phyloP scores from a whole-genome alignment of 306 rosid genomes.

The Quercus berberidifolia region DNA sequence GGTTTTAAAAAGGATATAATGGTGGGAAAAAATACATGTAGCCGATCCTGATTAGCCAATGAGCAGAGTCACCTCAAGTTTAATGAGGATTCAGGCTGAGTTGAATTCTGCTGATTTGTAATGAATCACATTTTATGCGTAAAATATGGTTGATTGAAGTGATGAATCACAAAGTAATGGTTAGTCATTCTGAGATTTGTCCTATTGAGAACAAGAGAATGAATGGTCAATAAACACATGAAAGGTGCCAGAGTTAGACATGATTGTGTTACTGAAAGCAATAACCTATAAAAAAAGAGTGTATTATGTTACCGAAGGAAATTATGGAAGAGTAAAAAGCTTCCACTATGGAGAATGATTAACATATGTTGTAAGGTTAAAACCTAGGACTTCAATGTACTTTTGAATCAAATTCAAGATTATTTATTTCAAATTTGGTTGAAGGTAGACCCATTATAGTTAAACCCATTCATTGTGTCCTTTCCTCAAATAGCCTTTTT shows the following conservation, averaged over 20 bases:
- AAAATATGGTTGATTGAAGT: neutral
- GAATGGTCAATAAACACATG: neutral
- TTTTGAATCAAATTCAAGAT: neutral
- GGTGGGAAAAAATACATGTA: no score
- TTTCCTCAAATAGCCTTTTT: neutral
- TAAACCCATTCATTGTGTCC: neutral
- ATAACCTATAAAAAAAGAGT: neutral
- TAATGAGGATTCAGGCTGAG: no score
- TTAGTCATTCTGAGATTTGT: neutral
- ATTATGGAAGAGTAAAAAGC: neutral
- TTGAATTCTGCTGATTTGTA: neutral
- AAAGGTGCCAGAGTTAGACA: neutral
- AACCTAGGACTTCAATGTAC: neutral
- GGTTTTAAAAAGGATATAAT: neutral
- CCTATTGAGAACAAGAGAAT: neutral
- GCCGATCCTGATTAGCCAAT: no score
- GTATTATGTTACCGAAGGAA: neutral
- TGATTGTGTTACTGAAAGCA: neutral
- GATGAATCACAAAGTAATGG: neutral
- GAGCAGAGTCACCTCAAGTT: no score
- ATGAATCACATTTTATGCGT: neutral
- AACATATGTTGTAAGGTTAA: neutral
- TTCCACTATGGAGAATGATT: neutral
- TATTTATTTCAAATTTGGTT: neutral
- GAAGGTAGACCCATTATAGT: neutral